Conservation (phyloP, 768 basidiomycete species). For the Boletus rubroflammeus region DNA sequence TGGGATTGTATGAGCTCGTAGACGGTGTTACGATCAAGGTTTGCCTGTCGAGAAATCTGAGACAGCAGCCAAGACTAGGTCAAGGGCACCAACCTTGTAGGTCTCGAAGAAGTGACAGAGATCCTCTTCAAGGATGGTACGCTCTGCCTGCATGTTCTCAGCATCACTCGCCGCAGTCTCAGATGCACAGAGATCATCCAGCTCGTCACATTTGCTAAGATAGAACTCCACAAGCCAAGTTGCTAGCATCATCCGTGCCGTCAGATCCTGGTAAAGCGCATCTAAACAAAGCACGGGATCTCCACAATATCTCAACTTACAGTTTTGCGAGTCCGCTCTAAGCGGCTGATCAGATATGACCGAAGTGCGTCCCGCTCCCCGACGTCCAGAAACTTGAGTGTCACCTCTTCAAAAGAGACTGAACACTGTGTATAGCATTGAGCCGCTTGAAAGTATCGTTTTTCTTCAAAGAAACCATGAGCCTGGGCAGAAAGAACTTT, state of each 20-base stretch:
- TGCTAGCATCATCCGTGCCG: slow-evolving; percentile 95
- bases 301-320: slow-evolving; percentile 41
- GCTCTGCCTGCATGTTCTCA: slow-evolving; percentile 79
- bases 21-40: slow-evolving; percentile 79
- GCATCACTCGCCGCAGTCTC: slow-evolving; percentile 78
- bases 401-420: slow-evolving; percentile 85
- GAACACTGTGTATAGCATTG: slow-evolving; percentile 90
- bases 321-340: slow-evolving; percentile 80
- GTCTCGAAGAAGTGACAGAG: slow-evolving; percentile 89
- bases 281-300: neutral
- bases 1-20: slow-evolving; percentile 94
- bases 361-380: slow-evolving; percentile 88
- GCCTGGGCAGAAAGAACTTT: slow-evolving; percentile 81
- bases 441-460: slow-evolving; percentile 86
- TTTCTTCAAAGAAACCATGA: slow-evolving; percentile 70
- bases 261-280: slow-evolving; percentile 61
- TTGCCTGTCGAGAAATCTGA: slow-evolving; percentile 46
- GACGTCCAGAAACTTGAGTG: slow-evolving; percentile 84
- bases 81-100: slow-evolving; percentile 64
- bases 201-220: slow-evolving; percentile 91
- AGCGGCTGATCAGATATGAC: slow-evolving; percentile 81
- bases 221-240: slow-evolving; percentile 99
- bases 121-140: slow-evolving; percentile 86
- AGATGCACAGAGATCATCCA: slow-evolving; percentile 91
- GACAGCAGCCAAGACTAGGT: neutral